Base-by-base conservation (phyloP, 345 rosid species). In the Jatropha curcas region DNA sequence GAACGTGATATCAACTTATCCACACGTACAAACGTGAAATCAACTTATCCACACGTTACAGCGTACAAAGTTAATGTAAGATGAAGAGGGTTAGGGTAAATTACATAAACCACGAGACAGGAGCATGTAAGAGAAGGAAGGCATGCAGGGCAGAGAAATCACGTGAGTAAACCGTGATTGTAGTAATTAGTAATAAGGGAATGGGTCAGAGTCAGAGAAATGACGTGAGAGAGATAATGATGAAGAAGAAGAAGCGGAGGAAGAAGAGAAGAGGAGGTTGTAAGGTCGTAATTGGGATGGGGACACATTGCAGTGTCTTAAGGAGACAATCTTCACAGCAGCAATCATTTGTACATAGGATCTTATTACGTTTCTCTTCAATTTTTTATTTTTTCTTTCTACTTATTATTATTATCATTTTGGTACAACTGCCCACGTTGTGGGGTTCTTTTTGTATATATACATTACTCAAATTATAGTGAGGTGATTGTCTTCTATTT, bases 261-360 rank as follows among this genome's bases (percentile, higher is more conserved):
- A 41, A 14, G 63, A 8, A 27, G 19, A n/a, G 50, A 55, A n/a
- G 52, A 27, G 43, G 63, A 27, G 3, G 28, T 33, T 27, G 41
- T 3, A 14, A 43, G 67, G 57, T 13, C 39, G 9, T 20, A 55
- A 41, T 53, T 11, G 33, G 7, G 76, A 72, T 48, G 70, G 80
- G 76, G 80, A 63, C 79, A 73, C 68, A 27, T 14, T 82, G 88
- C 82, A 74, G 28, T 71, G 43, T 55, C 58, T 43, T 6, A 63
- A 70, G 86, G 77, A 67, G 88, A 87, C 90, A 77, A 73, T 68
- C 16, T 56, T 39, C 51, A 69, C 78, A 78, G 59, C 77, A 28
- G 79, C 84, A 87, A 87, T 87, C 88, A 87, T 87, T 85, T 82
- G 82, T 60, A 79, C 76, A 68, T 76, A 9, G 86, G 83, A 76